phyloP scores from a whole-genome alignment of 352 stramenopile genomes.

The Phytophthora sp. region DNA sequence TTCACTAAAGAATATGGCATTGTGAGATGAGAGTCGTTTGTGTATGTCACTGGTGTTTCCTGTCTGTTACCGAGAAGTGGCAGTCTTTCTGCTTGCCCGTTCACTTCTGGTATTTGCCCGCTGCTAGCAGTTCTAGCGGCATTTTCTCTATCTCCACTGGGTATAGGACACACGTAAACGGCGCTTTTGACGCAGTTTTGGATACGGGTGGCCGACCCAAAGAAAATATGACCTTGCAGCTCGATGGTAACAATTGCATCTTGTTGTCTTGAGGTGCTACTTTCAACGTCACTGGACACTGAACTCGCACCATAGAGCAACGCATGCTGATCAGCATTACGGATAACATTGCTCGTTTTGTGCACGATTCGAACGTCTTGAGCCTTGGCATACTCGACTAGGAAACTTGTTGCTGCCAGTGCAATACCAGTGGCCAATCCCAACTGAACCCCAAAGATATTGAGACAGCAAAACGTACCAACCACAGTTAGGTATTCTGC shows the following conservation, averaged over 20 bases:
- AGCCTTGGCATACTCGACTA: conserved; percentile 80
- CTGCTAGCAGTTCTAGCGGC: neutral
- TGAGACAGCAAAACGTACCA: conserved; percentile 91
- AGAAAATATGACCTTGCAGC: conserved; percentile 81
- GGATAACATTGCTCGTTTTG: conserved; percentile 72
- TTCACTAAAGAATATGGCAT: conserved; percentile 42
- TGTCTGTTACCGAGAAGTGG: conserved; percentile 22
- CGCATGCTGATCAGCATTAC: conserved; percentile 65
- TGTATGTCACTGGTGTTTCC: conserved; percentile 14
- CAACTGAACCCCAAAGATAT: conserved; percentile 91
- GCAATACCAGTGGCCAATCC: conserved; percentile 63
- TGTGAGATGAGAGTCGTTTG: conserved; percentile 13
- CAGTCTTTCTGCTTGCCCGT: conserved; percentile 6
- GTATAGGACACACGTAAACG: conserved; percentile 49
- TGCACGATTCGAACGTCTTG: conserved; percentile 63
- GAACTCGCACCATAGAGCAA: conserved; percentile 46
- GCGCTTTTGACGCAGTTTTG: conserved; percentile 70
- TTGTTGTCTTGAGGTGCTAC: conserved; percentile 40
- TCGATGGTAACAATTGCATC: conserved; percentile 68
- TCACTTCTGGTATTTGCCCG: neutral
- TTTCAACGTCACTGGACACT: conserved; percentile 6
- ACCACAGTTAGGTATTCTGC: conserved; percentile 92
- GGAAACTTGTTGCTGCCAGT: conserved; percentile 73
- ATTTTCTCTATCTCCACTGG: neutral
- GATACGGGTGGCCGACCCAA: conserved; percentile 74